These are phyloP conservation scores for Globisporangium cylindrosporum DNA, from an alignment of 352 stramenopile species.

Conservation along the genomic window DNA sequence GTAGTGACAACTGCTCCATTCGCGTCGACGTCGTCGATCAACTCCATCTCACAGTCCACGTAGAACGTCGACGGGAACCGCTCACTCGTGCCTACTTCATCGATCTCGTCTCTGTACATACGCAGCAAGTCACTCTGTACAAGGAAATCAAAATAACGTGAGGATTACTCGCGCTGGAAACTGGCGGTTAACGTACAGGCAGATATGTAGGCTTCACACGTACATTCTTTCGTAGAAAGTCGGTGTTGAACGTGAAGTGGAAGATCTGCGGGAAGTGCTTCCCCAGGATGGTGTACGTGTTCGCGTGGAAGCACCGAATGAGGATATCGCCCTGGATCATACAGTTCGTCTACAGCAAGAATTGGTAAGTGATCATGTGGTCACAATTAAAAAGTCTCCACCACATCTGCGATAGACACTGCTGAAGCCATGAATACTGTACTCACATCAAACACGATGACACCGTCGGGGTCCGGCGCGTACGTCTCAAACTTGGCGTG, in stretches of 20 bases:
- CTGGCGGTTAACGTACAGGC: neutral
- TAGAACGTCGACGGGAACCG: constrained; percentile 57
- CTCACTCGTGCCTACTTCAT: constrained; percentile 49
- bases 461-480: constrained; percentile 40
- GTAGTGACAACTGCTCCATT: neutral
- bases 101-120: constrained; percentile 55
- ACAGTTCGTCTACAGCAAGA: constrained; percentile 48
- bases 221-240: constrained; percentile 74
- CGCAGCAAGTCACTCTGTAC: constrained; percentile 42
- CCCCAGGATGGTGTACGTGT: constrained; percentile 62
- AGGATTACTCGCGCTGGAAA: neutral
- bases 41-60: constrained; percentile 49
- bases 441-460: constrained; percentile 56
- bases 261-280: constrained; percentile 86
- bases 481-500: constrained; percentile 62
- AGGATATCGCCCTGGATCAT: constrained; percentile 70
- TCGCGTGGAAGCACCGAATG: constrained; percentile 75
- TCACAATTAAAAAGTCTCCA: neutral
- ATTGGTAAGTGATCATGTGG: neutral
- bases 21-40: constrained; percentile 19
- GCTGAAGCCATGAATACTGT: neutral
- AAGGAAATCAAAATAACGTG: neutral
- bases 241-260: constrained; percentile 83
- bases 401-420: neutral
- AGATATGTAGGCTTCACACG: neutral